A percentile compares a stretch with the other conserved stretches of the same genome.
phyloP scores from a whole-genome alignment of 169 alveolate species.

The Plasmodium knowlesi region DNA sequence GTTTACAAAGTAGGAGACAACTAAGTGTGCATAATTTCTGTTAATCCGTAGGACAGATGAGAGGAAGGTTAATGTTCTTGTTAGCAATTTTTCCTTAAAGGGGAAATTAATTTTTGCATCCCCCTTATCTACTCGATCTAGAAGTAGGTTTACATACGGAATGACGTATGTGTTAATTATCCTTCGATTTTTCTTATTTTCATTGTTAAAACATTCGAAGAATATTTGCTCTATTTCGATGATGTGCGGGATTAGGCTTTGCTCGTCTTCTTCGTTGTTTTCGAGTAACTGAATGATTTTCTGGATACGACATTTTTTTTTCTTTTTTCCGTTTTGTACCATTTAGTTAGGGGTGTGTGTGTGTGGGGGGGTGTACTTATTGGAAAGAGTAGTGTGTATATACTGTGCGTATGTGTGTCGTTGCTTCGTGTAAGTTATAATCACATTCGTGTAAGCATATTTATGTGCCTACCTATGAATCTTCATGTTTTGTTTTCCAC shows the following conservation, averaged over 20 bases:
- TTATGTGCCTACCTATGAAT: not conserved
- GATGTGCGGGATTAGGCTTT: slow-evolving; percentile 6
- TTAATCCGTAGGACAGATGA: slow-evolving; percentile 48
- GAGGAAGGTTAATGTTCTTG: slow-evolving; percentile 20
- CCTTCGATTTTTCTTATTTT: slow-evolving; percentile 8
- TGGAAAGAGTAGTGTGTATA: not conserved
- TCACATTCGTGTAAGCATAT: not conserved
- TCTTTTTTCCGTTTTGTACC: slow-evolving; percentile 22
- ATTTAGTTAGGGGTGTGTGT: slow-evolving; percentile 23
- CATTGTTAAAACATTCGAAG: slow-evolving; percentile 53
- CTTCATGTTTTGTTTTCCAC: not conserved
- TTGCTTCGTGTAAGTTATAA: not conserved
- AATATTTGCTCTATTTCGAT: slow-evolving; percentile 67
- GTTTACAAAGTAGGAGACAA: slow-evolving; percentile 55
- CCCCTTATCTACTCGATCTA: slow-evolving; percentile 4
- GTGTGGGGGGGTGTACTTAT: no score
- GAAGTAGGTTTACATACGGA: slow-evolving; percentile 45
- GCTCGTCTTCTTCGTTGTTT: slow-evolving; percentile 42
- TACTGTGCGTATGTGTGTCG: not conserved
- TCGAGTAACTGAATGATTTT: slow-evolving; percentile 53
- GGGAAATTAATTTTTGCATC: not conserved
- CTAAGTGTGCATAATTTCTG: slow-evolving; percentile 37
- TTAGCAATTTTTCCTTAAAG: slow-evolving; percentile 6
- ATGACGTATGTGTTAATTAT: slow-evolving; percentile 48
- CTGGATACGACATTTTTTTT: slow-evolving; percentile 6